Base-by-base conservation (phyloP, 2,329 filamentous ascomycete genomes). In the Ascochyta viciae-villosae region DNA sequence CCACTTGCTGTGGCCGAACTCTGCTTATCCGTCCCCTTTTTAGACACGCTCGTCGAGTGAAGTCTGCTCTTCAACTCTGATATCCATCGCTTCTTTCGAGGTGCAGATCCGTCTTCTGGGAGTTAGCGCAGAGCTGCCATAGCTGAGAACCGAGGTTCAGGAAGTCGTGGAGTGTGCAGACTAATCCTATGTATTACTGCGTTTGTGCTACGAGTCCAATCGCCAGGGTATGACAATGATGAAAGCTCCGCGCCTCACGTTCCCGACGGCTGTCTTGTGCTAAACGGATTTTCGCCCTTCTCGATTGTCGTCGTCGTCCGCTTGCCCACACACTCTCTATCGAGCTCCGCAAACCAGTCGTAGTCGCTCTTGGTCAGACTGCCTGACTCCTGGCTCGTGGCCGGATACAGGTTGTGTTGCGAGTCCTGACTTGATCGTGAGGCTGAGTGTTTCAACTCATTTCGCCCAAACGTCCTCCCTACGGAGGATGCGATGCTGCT, bases 381-480 rank as follows among this genome's bases (percentile, higher is more conserved):
- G 9, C 33, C 54, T 0, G 37, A 24, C 12, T 56, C 61, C 1
- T 31, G 38, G 29, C 44, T 61, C 8, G 48, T 22, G 0, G 54
- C 42, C 10, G 43, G 61, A 34, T 60, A 61, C 19, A 74, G 53
- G n/a, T 65, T 60, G 34, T 60, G 64, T 35, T 64, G 57, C 4
- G 70, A 73, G 1, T 74, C 72, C 13, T 67, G 60, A 3, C 68
- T 71, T 6, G 51, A 15, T n/a, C 69, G 64, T 12, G 29, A 13
- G 43, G n/a, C 56, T 60, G 27, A 63, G 39, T 2, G 16, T 16
- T 31, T 6, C 46, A 33, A 2, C 16, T 31, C 6, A 16, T 16
- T 3, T 13, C 12, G 29, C 12, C 12, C 10, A 13, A 38, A 45
- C 1, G 38, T 2, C 5, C 47, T 41, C 6, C 24, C 41, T 6